Evolutionary conservation across 768 basidiomycete species (phyloP), one percentile per base, ranked within the genome.

Genomic region (Scleroderma citrinum): DNA sequence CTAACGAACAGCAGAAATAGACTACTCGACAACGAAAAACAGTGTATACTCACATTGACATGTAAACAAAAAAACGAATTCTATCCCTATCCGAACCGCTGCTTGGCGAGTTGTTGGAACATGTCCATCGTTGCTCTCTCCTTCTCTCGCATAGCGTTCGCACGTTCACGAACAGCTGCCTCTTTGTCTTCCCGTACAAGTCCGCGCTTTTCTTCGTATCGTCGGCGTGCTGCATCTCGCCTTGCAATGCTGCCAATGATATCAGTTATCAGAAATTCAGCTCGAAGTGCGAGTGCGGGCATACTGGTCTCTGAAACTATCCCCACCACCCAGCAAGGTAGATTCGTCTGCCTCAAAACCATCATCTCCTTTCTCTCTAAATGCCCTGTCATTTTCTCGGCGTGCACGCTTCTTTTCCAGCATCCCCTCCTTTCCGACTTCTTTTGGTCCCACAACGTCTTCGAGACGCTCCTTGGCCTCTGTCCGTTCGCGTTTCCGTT

Each of bases 121-220:
- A 93, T 94, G 49, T 91, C 91, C 91, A 97, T 97, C 0, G 92
- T 96, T 16, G 83, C 87, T 64, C 82, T 83, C 59, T 96, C 92
- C 61, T 89, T 93, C 60, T 86, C 82, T 57, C 77, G 82, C 50
- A 82, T 71, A 5, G 77, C 82, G 20, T 59, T 71, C 0, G 77
- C 73, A 48, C 86, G 78, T 60, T 93, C 90, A 36, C 80, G 76
- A 12, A 72, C 61, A 1, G 66, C 76, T 23, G 73, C 71, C 4
- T 60, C 59, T 48, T 75, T 78, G 35, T 85, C 85, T 41, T 79
- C 82, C 44, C 66, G 67, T 6, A 41, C 16, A 1, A 53, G 39
- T 30, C 32, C 53, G 49, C 65, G 67, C 61, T 79, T 82, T 48
- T 82, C 80, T 47, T 81, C 78, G 34, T 76, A 76, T 2, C 83